Conservation (phyloP, 129 eudicot genomes). For the Saposhnikovia divaricata region DNA sequence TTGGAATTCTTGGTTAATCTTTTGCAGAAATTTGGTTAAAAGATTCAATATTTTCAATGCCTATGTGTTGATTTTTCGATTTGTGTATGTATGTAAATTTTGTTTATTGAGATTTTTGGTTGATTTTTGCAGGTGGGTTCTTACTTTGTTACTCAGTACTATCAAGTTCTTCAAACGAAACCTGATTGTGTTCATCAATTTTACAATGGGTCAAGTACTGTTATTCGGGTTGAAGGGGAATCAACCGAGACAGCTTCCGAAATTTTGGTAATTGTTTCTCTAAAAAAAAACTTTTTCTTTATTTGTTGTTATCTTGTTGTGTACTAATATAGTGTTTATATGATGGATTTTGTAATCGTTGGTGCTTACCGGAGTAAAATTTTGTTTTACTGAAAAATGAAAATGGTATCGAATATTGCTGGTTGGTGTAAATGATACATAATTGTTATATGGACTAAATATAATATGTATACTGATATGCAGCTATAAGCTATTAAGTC, state of each 20-base stretch:
- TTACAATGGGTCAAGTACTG: constrained; percentile 65
- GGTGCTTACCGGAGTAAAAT: not conserved
- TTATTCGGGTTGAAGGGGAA: constrained; percentile 72
- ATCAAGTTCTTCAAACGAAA: constrained; percentile 65
- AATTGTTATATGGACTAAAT: not conserved
- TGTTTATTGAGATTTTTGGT: not conserved
- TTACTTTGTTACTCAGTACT: constrained; percentile 71
- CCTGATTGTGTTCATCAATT: constrained; percentile 70
- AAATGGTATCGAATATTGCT: not conserved
- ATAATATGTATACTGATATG: not conserved
- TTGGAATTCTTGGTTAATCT: not conserved
- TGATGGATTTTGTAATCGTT: not conserved
- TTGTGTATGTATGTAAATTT: not conserved
- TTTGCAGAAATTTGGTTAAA: not conserved
- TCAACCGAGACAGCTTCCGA: constrained; percentile 40
- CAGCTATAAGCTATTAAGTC: not conserved
- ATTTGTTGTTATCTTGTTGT: not conserved
- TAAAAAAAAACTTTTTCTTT: not conserved
- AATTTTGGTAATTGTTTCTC: constrained; percentile 31
- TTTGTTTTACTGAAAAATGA: not conserved
- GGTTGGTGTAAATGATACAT: not conserved
- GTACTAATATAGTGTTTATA: not conserved
- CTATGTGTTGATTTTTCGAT: constrained; percentile 2
- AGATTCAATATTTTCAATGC: not conserved
- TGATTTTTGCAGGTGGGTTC: constrained; percentile 55